phyloP scores from a whole-genome alignment of 108 stramenopile species.

The Mediolabrus comicus region DNA sequence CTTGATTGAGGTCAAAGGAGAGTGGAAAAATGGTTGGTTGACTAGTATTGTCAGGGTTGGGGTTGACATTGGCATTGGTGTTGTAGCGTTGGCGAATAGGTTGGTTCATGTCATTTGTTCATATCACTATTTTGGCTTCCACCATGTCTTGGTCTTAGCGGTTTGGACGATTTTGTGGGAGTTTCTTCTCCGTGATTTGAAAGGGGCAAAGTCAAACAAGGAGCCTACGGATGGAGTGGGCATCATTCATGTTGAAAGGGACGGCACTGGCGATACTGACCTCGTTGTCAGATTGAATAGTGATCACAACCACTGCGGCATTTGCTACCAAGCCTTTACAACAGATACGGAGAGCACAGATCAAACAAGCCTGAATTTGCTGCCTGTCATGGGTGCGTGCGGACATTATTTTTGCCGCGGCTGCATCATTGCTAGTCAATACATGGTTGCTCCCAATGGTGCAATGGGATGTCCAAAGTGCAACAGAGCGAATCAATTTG shows the following conservation, averaged over 20 bases:
- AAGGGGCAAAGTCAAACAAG: neutral
- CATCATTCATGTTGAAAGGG: no score
- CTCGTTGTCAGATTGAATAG: neutral
- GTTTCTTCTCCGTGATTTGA: neutral
- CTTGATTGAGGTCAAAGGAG: no score
- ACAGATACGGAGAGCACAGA: neutral
- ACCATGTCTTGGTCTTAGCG: neutral
- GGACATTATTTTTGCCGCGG: neutral
- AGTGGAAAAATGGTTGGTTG: neutral
- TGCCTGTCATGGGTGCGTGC: neutral
- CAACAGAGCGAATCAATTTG: neutral
- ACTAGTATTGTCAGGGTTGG: neutral
- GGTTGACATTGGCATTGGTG: neutral
- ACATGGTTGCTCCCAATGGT: neutral
- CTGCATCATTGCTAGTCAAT: neutral
- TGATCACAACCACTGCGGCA: neutral
- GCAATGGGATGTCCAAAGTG: neutral
- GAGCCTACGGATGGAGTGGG: no score
- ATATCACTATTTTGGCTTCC: neutral
- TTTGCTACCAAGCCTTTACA: neutral
- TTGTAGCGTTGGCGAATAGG: neutral
- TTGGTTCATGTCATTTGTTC: neutral
- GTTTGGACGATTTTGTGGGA: neutral
- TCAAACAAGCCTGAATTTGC: neutral
- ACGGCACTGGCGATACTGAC: neutral